phyloP scores from a whole-genome alignment of 352 stramenopile species.

The Pythium angustatum region DNA sequence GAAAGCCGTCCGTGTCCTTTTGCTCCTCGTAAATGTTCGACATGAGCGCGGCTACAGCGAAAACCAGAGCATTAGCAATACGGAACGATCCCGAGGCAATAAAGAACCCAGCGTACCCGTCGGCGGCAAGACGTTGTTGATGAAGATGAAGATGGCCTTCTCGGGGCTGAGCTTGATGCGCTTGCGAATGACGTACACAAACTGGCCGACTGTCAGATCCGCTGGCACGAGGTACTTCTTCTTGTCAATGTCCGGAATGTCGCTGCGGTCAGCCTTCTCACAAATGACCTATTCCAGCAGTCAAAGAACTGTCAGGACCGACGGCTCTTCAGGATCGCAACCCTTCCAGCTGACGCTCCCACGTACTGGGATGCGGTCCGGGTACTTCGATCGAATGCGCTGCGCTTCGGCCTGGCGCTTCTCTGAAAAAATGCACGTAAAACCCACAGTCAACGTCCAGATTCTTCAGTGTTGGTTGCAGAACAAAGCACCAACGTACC shows the following conservation, averaged over 20 bases:
- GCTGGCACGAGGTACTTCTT: slow-evolving; percentile 99
- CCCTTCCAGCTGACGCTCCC: neutral
- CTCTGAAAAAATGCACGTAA: slow-evolving; percentile 53
- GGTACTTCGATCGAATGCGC: slow-evolving; percentile 98
- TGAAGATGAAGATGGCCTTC: slow-evolving; percentile 99
- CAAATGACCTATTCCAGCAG: slow-evolving; percentile 70
- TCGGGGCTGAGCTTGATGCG: slow-evolving; percentile 98
- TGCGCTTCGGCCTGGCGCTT: slow-evolving; percentile 97
- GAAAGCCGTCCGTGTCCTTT: slow-evolving; percentile 98
- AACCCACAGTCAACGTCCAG: neutral
- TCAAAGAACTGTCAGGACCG: slow-evolving; percentile 1
- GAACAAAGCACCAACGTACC: slow-evolving; percentile 41
- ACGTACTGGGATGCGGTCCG: slow-evolving; percentile 95
- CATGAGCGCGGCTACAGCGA: slow-evolving; percentile 95
- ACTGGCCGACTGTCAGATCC: slow-evolving; percentile 98
- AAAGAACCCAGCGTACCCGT: slow-evolving; percentile 62
- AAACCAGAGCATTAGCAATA: too few relatives aligned
- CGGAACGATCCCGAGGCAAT: too few relatives aligned
- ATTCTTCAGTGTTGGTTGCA: neutral
- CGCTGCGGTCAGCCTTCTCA: slow-evolving; percentile 95
- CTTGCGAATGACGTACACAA: slow-evolving; percentile 99
- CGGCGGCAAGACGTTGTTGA: slow-evolving; percentile 97
- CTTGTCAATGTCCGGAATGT: slow-evolving; percentile 99
- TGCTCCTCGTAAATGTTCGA: slow-evolving; percentile 99
- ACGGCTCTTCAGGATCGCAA: slow-evolving; percentile 2